Conservation (phyloP, 768 basidiomycete species). For the Suillus variegatus region DNA sequence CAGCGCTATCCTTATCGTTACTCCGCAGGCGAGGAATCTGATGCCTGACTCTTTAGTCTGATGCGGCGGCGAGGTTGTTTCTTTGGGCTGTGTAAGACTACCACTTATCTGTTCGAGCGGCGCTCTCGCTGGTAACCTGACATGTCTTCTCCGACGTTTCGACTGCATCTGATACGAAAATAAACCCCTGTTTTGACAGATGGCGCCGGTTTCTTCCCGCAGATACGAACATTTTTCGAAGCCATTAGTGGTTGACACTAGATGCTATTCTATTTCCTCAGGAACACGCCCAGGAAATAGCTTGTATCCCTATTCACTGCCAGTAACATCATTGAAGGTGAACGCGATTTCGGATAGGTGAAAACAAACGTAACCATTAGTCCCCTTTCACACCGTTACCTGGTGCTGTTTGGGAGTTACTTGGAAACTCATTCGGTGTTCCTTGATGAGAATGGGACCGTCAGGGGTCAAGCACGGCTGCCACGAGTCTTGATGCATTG, state of each 20-base stretch:
- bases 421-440: constrained; percentile 15
- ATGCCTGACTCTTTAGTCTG: constrained; percentile 61
- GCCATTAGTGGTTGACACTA: constrained; percentile 31
- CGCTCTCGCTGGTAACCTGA: constrained; percentile 41
- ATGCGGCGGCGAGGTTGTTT: constrained; percentile 30
- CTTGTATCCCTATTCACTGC: constrained; percentile 14
- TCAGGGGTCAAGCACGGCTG: constrained; percentile 52
- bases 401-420: constrained; percentile 29
- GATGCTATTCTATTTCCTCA: constrained; percentile 33
- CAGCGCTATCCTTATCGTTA: constrained; percentile 42
- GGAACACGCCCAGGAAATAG: constrained; percentile 17
- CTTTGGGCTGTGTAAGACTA: constrained; percentile 7
- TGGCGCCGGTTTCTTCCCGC: constrained; percentile 58
- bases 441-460: constrained; percentile 42
- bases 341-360: neutral
- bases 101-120: constrained; percentile 22
- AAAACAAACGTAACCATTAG: constrained; percentile 5
- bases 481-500: constrained; percentile 7
- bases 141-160: constrained; percentile 21
- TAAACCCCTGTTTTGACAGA: constrained; percentile 30
- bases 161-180: neutral
- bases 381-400: constrained; percentile 16
- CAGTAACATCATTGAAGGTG: constrained; percentile 10
- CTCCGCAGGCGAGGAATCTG: constrained; percentile 50
- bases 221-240: constrained; percentile 42